Evolutionary conservation across 2,329 filamentous ascomycete genomes (phyloP), one percentile per base, ranked within the genome.

Genomic region (Phaeoacremonium minimum): DNA sequence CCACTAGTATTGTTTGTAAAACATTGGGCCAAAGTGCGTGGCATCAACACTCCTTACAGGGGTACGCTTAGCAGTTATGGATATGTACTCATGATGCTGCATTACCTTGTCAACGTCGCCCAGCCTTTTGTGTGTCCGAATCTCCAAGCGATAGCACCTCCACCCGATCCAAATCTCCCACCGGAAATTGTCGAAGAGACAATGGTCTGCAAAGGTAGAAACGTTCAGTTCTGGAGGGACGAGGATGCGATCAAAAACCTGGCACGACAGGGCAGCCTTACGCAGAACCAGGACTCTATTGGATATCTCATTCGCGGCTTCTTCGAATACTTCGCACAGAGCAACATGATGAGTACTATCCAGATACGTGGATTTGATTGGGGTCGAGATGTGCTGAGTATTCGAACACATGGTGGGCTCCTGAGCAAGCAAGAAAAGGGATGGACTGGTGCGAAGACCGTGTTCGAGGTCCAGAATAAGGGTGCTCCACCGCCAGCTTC

Each of bases 61-160:
- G 89, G 90, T 29, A 94, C 88, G 0, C 67, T 96, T 14, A 90
- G 85, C 35, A 91, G 86, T 46, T 95, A 95, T 51, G 89, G 90
- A 33, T 96, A 91, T 59, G 87, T 93, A 5, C 66, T 95, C 28
- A 95, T 96, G 89, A 81, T 94, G 5, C 67, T 95, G 13, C 90
- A 96, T 60, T 95, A 91, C 53, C 75, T 95, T 18, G 80, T 93
- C 52, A 95, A 95, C 48, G 60, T 95, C 35, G 85, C 77, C 1
- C 69, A 78, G 32, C 89, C 90, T 1, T 87, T 88, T 36, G 85
- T 96, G 14, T 80, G 87, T 40, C 87, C 86, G 0, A 95, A 96
- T 51, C 71, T 96, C 3, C 88, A 94, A 53, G 61, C 71, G 37
- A 66, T 73, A 47, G 71, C 61, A 22, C 69, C 63, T 8, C 63